A percentile compares a stretch with the other conserved stretches of the same genome.
Evolutionary conservation across 768 basidiomycete species (phyloP).

Genomic region (Phylloporus rhodoxanthus): DNA sequence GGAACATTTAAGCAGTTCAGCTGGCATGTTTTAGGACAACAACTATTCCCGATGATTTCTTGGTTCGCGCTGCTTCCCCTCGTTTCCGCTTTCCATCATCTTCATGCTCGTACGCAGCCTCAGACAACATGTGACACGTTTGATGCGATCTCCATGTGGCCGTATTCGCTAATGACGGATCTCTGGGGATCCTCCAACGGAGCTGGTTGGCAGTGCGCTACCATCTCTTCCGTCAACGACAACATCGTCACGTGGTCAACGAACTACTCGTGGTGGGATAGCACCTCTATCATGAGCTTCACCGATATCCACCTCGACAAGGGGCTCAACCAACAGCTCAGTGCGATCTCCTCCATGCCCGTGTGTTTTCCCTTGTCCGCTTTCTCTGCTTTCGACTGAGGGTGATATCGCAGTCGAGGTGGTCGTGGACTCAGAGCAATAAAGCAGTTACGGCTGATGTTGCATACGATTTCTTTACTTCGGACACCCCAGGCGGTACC

Average conservation of each 20-base stretch:
- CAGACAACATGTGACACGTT: slow-evolving; percentile 41
- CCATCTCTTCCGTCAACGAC: slow-evolving; percentile 38
- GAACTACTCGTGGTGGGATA: slow-evolving; percentile 50
- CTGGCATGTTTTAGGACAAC: not conserved
- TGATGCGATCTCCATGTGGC: slow-evolving; percentile 37
- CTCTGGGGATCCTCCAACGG: slow-evolving; percentile 40
- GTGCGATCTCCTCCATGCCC: slow-evolving; percentile 48
- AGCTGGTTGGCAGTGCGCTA: slow-evolving; percentile 46
- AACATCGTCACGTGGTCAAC: slow-evolving; percentile 46
- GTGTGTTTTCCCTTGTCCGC: slow-evolving; percentile 30
- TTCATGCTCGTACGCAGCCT: not conserved
- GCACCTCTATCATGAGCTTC: slow-evolving; percentile 53
- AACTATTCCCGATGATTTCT: slow-evolving; percentile 10
- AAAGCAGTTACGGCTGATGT: slow-evolving; percentile 47
- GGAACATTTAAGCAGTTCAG: slow-evolving; percentile 11
- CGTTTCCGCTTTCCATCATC: slow-evolving; percentile 9
- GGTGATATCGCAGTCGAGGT: slow-evolving; percentile 36
- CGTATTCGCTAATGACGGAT: slow-evolving; percentile 47
- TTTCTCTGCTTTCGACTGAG: not conserved
- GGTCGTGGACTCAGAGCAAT: slow-evolving; percentile 50
- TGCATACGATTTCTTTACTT: slow-evolving; percentile 63
- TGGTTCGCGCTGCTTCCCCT: slow-evolving; percentile 16
- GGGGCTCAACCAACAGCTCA: slow-evolving; percentile 49
- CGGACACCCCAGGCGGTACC: slow-evolving; percentile 42
- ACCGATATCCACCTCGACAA: slow-evolving; percentile 49